These are phyloP conservation scores for Phaeodactylum tricornutum DNA, from an alignment of 108 stramenopile genomes.

Conservation along the genomic window DNA sequence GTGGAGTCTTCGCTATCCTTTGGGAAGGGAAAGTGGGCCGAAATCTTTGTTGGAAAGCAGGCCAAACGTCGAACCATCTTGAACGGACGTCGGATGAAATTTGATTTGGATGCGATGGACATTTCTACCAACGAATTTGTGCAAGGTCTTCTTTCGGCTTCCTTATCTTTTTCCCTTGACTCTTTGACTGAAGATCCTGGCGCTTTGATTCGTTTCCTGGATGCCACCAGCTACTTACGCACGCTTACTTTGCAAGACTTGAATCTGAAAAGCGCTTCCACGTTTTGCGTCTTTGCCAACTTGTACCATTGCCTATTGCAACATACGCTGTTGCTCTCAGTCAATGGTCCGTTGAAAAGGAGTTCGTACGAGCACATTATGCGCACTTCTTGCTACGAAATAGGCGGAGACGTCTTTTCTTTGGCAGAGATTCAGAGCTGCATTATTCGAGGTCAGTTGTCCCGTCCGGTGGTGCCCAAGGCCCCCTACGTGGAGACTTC, in stretches of 20 bases:
- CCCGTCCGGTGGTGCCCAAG: constrained; percentile 44
- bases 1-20: constrained; percentile 49
- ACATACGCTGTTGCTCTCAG: constrained; percentile 83
- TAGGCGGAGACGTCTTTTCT: constrained; percentile 91
- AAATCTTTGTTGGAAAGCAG: constrained; percentile 37
- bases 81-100: constrained; percentile 63
- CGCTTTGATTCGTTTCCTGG: constrained; percentile 75
- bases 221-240: constrained; percentile 40
- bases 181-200: constrained; percentile 47
- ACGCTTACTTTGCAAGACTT: background rate
- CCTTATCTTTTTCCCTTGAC: constrained; percentile 61
- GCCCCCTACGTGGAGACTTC: constrained; percentile 61
- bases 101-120: constrained; percentile 34
- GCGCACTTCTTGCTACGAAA: constrained; percentile 85
- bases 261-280: constrained; percentile 24
- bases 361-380: constrained; percentile 56
- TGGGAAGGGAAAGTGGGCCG: constrained; percentile 60
- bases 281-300: constrained; percentile 85
- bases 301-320: constrained; percentile 87
- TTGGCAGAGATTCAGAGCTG: constrained; percentile 87
- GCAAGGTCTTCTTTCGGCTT: constrained; percentile 42
- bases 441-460: constrained; percentile 75
- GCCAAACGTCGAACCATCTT: constrained; percentile 48
- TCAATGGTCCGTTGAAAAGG: constrained; percentile 67
- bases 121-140: constrained; percentile 23